Evolutionary conservation across 2,329 filamentous ascomycete genomes (phyloP), one percentile per base, ranked within the genome.

Genomic region (Pseudodiploospora longispora): DNA sequence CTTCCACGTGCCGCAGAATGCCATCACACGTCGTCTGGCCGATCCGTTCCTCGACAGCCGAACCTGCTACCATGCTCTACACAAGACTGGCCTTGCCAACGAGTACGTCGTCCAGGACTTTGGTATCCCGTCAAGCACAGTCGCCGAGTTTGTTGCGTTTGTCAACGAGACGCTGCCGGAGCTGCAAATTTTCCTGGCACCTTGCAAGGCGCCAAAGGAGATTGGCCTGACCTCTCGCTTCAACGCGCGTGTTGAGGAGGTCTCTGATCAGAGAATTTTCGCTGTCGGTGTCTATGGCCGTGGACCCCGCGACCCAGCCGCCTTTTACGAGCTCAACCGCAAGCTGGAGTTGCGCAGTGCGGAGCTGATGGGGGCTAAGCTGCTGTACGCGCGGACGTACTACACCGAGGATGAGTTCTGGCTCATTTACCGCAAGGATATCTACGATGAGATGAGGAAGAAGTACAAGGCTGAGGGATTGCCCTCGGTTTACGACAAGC

Each of bases 341-440:
- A 64, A 66, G 27, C 58, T 78, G 2, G 74, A 78, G 55, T 59
- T 62, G 44, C 70, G 65, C 30, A 59, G 76, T 4, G 62, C 63
- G 2, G 67, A 73, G 33, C 62, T 76, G 32, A 65, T 70, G 6
- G 75, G 75, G 10, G 72, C 72, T 64, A 76, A 76, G 56, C 74
- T 72, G 66, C 54, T 78, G 6, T 78, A 78, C 52, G 73, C 74
- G 5, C 72, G 76, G 43, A 72, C 72, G 0, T 77, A 74, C 56
- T 75, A 75, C 54, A 67, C 63, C 12, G 68, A 74, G 52, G 60
- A 66, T 2, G 74, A 78, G 43, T 78, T 78, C 55, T 76, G 73
- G 72, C 55, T 61, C 19, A 69, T 73, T 47, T 77, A 75, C 48
- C 66, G 75, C 50, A 62, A 62, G 40, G 49, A 64, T 27, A 69